Percentiles rank a stretch among this genome's conserved stretches.
These are phyloP conservation scores for Rugonectria rugulosa DNA, from an alignment of 2,329 filamentous ascomycete genomes.

Conservation along the genomic window DNA sequence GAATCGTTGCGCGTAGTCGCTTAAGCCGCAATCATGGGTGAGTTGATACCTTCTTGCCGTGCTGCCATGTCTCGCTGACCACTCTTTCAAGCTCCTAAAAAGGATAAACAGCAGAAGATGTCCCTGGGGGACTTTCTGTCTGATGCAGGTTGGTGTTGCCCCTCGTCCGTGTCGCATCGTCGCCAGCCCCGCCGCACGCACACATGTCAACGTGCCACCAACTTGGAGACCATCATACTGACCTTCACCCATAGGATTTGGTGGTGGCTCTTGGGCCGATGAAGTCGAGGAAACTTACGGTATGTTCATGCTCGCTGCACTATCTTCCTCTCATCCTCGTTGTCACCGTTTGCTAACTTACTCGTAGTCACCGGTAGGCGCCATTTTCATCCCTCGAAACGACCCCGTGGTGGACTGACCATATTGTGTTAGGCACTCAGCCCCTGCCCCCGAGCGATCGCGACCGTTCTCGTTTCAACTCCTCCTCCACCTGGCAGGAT, in stretches of 20 bases:
- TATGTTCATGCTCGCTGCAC: conserved; percentile 54
- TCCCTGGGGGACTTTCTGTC: conserved; percentile 94
- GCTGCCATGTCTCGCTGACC: conserved; percentile 18
- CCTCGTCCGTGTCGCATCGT: conserved; percentile 41
- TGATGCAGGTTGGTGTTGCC: conserved; percentile 77
- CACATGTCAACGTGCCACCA: conserved; percentile 28
- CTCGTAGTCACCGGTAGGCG: conserved; percentile 48
- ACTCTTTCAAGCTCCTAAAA: conserved; percentile 76
- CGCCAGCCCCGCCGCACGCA: conserved; percentile 34
- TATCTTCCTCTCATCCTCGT: conserved; percentile 5
- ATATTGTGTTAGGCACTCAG: conserved; percentile 57
- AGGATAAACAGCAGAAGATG: conserved; percentile 96
- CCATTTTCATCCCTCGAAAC: conserved; percentile 19
- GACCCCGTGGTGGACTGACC: conserved; percentile 35
- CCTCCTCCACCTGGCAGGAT: conserved; percentile 52
- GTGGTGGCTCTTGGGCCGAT: conserved; percentile 91
- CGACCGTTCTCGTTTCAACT: conserved; percentile 45
- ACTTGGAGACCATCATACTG: conserved; percentile 34
- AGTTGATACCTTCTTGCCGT: conserved; percentile 37
- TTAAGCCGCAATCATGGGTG: conserved; percentile 69
- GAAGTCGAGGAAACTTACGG: conserved; percentile 92
- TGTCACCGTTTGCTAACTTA: conserved; percentile 37
- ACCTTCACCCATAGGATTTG: conserved; percentile 51
- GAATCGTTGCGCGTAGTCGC: conserved; percentile 56
- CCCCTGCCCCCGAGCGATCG: conserved; percentile 61